Base-by-base conservation (phyloP, 352 stramenopile species). In the Pythium guiyangense region DNA sequence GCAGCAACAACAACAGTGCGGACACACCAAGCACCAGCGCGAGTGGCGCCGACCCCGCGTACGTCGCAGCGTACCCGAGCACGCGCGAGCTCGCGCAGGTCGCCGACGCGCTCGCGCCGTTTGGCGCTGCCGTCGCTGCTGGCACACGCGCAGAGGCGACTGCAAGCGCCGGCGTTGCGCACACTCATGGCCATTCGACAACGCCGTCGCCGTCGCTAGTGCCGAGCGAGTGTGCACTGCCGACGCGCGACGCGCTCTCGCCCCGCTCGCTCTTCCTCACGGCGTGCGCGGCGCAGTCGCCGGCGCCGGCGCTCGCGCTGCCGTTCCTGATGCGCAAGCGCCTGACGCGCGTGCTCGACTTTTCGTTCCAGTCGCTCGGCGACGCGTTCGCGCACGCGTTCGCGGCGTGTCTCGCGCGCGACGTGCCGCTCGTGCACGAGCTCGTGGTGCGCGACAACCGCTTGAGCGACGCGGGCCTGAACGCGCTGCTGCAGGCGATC, bases 371-470 rank as follows among this genome's bases (percentile, higher is more conserved):
- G 53, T 88, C 81, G 3, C 73, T 93, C 3, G 84, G 84, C 11
- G 84, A 93, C 45, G 61, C 74, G 26, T 77, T 86, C 31, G 82
- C 88, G 17, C 54, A 67, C 11, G 77, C 82, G 20, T 90, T 93
- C 62, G 71, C 84, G n/a, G 71, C 64, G 20, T 81, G 64, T n/a
- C 45, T 91, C 14, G 54, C 69, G 31, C 70, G 79, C 8, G 67
- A 87, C 12, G 42, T 93, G 29, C 80, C 84, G 8, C 74, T 74
- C 42, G 73, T 93, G 0, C 75, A 91, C 62, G 80, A 91, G 50
- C 86, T 97, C 44, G 81, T 87, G 25, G 77, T 97, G 4, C 72
- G 81, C 8, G 86, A 96, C 66, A 97, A 97, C 44, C 83, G 89
- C 0, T 69, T 97, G 14, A 96, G 64, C 9, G 89, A 97, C 51